Evolutionary conservation across 257 asterid genomes (phyloP).

Genomic region (Ajuga chamaepitys): DNA sequence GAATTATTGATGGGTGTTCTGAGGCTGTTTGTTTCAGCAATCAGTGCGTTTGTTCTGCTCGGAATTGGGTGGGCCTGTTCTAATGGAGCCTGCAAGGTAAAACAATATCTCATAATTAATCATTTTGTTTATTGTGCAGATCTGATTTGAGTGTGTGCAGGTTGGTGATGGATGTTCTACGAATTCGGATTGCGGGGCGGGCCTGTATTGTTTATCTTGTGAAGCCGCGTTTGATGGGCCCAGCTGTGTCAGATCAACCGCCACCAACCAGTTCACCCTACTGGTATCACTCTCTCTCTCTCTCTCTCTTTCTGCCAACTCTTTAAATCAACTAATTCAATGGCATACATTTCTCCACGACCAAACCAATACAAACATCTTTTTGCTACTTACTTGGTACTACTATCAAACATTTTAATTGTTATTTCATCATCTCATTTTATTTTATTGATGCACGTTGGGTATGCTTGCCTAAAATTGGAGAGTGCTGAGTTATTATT

Average conservation of each 20-base stretch:
- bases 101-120: background rate
- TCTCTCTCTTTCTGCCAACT: background rate
- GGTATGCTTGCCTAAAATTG: no score
- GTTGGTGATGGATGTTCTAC: slow-evolving; percentile 43
- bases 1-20: slow-evolving; percentile 4
- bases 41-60: slow-evolving; percentile 13
- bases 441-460: no score
- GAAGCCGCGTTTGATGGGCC: slow-evolving; percentile 36
- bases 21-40: background rate
- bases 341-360: no score
- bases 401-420: no score
- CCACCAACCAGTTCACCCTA: slow-evolving; percentile 55
- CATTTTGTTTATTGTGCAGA: no score
- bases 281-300: slow-evolving; percentile 34
- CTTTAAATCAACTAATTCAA: no score
- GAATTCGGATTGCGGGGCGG: slow-evolving; percentile 51
- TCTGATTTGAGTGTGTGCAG: slow-evolving; percentile 17
- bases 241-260: slow-evolving; percentile 62
- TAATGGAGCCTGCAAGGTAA: slow-evolving; percentile 32
- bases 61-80: slow-evolving; percentile 26
- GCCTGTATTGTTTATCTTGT: slow-evolving; percentile 55
- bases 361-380: no score
- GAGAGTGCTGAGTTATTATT: no score
- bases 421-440: no score
- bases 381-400: no score